phyloP scores from a whole-genome alignment of 352 stramenopile species.

The Pythium guiyangense region DNA sequence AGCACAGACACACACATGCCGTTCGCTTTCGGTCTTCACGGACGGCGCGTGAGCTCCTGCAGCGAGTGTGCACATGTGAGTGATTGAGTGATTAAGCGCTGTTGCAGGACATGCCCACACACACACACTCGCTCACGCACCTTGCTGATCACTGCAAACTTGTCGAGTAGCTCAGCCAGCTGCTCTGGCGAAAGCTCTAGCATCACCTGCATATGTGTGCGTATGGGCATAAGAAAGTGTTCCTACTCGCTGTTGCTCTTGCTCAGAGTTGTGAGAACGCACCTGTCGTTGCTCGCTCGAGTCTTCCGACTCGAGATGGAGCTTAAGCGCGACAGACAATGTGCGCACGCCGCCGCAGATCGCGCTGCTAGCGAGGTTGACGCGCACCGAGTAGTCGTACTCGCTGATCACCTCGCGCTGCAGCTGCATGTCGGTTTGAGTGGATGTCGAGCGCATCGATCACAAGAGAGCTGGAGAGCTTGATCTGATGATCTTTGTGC shows the following conservation, averaged over 20 bases:
- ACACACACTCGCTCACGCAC: slow-evolving; percentile 1
- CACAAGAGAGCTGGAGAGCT: no score
- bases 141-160: slow-evolving; percentile 34
- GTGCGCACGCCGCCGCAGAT: slow-evolving; percentile 38
- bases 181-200: slow-evolving; percentile 41
- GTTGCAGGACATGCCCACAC: no score
- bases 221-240: no score
- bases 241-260: neutral
- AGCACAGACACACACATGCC: no score
- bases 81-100: neutral
- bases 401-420: slow-evolving; percentile 31
- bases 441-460: neutral
- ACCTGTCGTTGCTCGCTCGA: slow-evolving; percentile 33
- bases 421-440: slow-evolving; percentile 4
- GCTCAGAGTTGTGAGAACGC: neutral
- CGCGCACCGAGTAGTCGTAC: slow-evolving; percentile 76
- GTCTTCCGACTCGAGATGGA: slow-evolving; percentile 24
- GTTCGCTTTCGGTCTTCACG: neutral
- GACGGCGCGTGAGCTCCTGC: slow-evolving; percentile 17
- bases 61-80: neutral
- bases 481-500: neutral
- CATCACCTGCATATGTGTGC: slow-evolving; percentile 23
- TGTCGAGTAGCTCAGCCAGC: slow-evolving; percentile 27
- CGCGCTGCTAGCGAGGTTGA: slow-evolving; percentile 53
- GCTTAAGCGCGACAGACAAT: slow-evolving; percentile 45